These are phyloP conservation scores for Fraxinus angustifolia DNA, from an alignment of 305 asterid species.

Conservation along the genomic window DNA sequence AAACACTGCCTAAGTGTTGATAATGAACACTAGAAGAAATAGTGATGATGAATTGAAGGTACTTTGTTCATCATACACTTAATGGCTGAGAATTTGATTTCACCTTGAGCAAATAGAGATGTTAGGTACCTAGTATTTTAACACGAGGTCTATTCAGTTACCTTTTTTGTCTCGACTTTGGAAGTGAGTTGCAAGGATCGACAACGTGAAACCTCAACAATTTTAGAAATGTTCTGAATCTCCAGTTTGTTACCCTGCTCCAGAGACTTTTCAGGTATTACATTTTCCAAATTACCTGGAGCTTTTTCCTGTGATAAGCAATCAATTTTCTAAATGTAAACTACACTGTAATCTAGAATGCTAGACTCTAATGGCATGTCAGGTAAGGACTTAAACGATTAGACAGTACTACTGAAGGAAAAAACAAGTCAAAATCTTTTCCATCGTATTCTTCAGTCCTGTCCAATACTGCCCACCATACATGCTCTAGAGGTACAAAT, in stretches of 20 bases:
- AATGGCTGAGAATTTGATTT: neutral
- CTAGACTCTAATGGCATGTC: neutral
- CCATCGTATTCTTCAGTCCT: neutral
- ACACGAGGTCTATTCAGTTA: constrained; percentile 16
- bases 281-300: constrained; percentile 20
- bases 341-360: neutral
- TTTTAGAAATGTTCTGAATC: constrained; percentile 39
- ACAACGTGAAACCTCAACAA: constrained; percentile 54
- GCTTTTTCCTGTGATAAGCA: constrained; percentile 31
- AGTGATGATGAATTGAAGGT: neutral
- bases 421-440: neutral
- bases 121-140: neutral
- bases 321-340: constrained; percentile 6
- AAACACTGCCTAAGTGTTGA: neutral
- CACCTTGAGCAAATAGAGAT: neutral
- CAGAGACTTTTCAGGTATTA: constrained; percentile 22
- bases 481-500: neutral
- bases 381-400: neutral
- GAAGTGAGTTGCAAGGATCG: constrained; percentile 48
- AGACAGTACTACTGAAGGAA: neutral
- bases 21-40: neutral
- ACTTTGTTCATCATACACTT: neutral
- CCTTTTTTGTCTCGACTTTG: constrained; percentile 41
- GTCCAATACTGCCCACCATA: neutral
- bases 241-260: constrained; percentile 29